These are phyloP conservation scores for Kodamaea nitidulidarum DNA, from an alignment of 805 yeast genomes.

Conservation along the genomic window DNA sequence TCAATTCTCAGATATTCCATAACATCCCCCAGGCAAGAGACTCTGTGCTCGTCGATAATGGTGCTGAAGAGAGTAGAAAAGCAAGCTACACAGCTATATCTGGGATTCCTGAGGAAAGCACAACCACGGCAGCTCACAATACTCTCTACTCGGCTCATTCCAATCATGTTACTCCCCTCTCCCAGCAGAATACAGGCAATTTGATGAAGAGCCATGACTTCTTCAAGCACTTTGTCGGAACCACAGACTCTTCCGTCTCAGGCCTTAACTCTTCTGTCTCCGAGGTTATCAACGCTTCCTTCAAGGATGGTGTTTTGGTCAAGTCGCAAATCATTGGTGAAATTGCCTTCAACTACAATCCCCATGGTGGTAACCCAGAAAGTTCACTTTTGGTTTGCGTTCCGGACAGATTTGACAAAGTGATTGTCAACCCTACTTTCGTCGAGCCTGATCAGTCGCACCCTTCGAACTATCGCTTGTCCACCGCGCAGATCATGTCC, in stretches of 20 bases:
- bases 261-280: slow-evolving; percentile 81
- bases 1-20: slow-evolving; percentile 45
- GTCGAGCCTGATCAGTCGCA: slow-evolving; percentile 17
- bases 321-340: slow-evolving; percentile 76
- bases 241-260: slow-evolving; percentile 12
- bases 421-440: slow-evolving; percentile 39
- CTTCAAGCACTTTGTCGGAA: slow-evolving; percentile 30
- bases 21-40: slow-evolving; percentile 40
- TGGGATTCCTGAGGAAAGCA: background rate
- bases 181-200: slow-evolving; percentile 38
- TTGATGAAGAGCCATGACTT: slow-evolving; percentile 47
- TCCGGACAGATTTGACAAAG: slow-evolving; percentile 48
- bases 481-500: slow-evolving; percentile 49
- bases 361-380: slow-evolving; percentile 15
- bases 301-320: slow-evolving; percentile 59
- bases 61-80: background rate
- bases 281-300: slow-evolving; percentile 75
- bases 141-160: slow-evolving; percentile 8
- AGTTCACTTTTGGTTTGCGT: slow-evolving; percentile 35
- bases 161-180: too few relatives aligned
- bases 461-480: slow-evolving; percentile 30
- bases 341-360: slow-evolving; percentile 69
- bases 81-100: background rate
- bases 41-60: slow-evolving; percentile 12
- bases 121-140: background rate